Evolutionary conservation across 2,329 filamentous ascomycete genomes (phyloP).

Genomic region (Fusarium protoensiforme): DNA sequence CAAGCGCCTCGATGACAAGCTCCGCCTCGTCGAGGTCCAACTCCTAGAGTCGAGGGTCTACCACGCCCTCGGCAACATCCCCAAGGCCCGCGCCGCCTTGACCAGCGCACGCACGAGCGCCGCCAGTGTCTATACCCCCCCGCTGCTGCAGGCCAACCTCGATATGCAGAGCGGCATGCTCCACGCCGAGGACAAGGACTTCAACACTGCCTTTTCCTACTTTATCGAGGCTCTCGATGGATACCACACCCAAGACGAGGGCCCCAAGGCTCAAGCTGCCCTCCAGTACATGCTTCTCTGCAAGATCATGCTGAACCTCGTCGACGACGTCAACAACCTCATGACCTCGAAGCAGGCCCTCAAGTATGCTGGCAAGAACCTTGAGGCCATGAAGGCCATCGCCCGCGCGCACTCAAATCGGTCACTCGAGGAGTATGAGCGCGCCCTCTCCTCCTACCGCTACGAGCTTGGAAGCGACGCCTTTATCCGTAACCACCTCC

Average conservation of each 20-base stretch:
- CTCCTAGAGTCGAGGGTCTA: slow-evolving; percentile 97
- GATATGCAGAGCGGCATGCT: slow-evolving; percentile 99
- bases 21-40: slow-evolving; percentile 97
- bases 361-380: slow-evolving; percentile 93
- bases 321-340: slow-evolving; percentile 93
- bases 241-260: slow-evolving; percentile 92
- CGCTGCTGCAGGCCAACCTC: slow-evolving; percentile 91
- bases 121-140: slow-evolving; percentile 96
- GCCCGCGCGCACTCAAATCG: slow-evolving; percentile 95
- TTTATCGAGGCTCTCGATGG: slow-evolving; percentile 99
- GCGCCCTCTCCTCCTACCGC: slow-evolving; percentile 87
- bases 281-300: slow-evolving; percentile 99
- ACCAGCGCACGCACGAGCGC: slow-evolving; percentile 95
- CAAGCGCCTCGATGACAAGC: slow-evolving; percentile 97
- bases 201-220: slow-evolving; percentile 98
- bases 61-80: slow-evolving; percentile 94
- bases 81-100: slow-evolving; percentile 93
- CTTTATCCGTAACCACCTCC: slow-evolving; percentile 97
- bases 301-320: slow-evolving; percentile 99
- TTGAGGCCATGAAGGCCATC: slow-evolving; percentile 99
- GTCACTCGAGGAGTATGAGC: slow-evolving; percentile 96
- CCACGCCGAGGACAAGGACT: slow-evolving; percentile 98
- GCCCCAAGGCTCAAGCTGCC: slow-evolving; percentile 90
- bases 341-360: slow-evolving; percentile 97
- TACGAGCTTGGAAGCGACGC: slow-evolving; percentile 94